Evolutionary conservation across 371 early-diverging fungal genomes (phyloP).

Genomic region (Conidiobolus incongruus): DNA sequence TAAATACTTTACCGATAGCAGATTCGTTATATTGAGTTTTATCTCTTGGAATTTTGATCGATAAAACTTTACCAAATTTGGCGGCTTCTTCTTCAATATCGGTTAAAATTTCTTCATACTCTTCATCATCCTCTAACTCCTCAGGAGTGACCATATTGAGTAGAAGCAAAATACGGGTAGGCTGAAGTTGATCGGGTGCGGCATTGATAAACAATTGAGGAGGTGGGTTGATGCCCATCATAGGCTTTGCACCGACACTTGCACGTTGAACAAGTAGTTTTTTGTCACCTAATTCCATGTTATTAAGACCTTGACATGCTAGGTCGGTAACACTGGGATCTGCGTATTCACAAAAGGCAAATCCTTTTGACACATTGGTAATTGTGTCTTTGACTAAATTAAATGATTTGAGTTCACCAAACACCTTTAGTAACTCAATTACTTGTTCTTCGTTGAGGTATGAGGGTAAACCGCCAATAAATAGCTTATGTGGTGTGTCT

Average conservation of each 20-base stretch:
- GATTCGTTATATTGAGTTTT: conserved; percentile 20
- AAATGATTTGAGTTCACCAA: conserved; percentile 81
- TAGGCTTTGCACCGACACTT: conserved; percentile 40
- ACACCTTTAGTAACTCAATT: conserved; percentile 71
- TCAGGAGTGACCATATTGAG: conserved; percentile 87
- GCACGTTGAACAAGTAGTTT: conserved; percentile 90
- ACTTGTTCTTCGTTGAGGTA: conserved; percentile 86
- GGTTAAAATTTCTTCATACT: conserved; percentile 76
- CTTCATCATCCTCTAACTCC: conserved; percentile 69
- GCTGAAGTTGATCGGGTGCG: conserved; percentile 19
- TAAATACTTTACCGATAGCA: conserved; percentile 80
- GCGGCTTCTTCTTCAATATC: conserved; percentile 80
- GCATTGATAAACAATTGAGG: conserved; percentile 7
- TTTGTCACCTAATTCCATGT: conserved; percentile 85
- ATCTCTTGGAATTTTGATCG: conserved; percentile 62
- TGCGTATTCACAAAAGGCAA: conserved; percentile 89
- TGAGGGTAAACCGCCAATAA: conserved; percentile 78
- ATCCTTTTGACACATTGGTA: conserved; percentile 70
- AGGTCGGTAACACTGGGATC: conserved; percentile 76
- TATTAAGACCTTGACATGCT: conserved; percentile 83
- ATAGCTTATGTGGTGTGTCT: conserved; percentile 82
- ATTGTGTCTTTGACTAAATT: conserved; percentile 71
- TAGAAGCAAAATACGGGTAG: conserved; percentile 58
- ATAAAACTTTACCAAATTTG: conserved; percentile 60
- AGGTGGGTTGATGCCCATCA: conserved; percentile 8